phyloP scores from a whole-genome alignment of 2,329 filamentous ascomycete species.

The Colletotrichum sp. region DNA sequence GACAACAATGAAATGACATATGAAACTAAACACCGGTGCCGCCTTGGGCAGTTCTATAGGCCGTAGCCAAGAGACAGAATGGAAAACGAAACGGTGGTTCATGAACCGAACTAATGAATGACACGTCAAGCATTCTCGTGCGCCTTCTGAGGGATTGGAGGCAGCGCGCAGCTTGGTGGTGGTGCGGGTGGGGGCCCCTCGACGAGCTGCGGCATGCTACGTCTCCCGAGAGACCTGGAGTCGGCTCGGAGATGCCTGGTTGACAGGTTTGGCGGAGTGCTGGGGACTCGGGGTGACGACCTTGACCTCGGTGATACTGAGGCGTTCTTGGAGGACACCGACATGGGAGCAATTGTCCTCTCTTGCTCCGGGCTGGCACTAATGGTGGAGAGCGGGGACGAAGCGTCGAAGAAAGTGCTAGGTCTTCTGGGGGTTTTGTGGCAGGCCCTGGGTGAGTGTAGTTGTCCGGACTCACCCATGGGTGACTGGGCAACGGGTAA shows the following conservation, averaged over 20 bases:
- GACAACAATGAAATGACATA: background rate
- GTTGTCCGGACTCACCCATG: conserved; percentile 31
- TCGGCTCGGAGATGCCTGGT: background rate
- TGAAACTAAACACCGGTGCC: background rate
- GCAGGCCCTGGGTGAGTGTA: conserved; percentile 20
- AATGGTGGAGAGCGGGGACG: background rate
- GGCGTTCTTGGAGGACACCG: background rate
- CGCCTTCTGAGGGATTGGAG: conserved; percentile 48
- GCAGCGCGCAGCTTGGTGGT: conserved; percentile 59
- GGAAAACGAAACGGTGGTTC: background rate
- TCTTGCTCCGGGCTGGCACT: background rate
- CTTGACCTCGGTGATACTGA: background rate
- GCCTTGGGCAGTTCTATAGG: background rate
- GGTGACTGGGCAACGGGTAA: conserved; percentile 33
- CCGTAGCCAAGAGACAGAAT: background rate
- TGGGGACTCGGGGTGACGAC: background rate
- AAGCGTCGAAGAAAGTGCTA: conserved; percentile 24
- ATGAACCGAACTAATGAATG: background rate
- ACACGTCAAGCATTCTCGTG: background rate
- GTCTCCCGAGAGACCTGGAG: conserved; percentile 34
- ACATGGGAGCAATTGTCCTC: background rate
- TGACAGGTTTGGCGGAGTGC: background rate
- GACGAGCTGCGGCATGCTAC: conserved; percentile 55
- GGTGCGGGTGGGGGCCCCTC: conserved; percentile 58
- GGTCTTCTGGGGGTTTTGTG: conserved; percentile 15